Conservation (phyloP, 2,329 filamentous ascomycete species). For the Fusarium longipes region DNA sequence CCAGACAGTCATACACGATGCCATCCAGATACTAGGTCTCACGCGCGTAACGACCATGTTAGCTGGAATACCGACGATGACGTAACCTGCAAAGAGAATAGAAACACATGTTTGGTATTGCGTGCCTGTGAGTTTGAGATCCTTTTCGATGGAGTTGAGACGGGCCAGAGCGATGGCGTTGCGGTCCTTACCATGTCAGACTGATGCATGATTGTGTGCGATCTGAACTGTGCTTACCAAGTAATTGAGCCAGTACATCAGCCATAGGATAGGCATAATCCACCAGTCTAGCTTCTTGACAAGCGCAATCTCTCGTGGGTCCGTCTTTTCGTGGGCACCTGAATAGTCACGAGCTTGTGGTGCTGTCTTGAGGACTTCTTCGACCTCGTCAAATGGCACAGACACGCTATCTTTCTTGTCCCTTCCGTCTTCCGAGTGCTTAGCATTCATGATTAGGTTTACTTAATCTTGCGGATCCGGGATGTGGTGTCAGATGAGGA, state of each 20-base stretch:
- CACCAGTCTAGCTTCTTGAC: constrained; percentile 36
- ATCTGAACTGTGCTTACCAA: constrained; percentile 25
- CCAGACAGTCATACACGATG: constrained; percentile 58
- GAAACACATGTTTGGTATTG: constrained; percentile 48
- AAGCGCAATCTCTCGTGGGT: constrained; percentile 34
- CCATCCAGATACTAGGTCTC: constrained; percentile 55
- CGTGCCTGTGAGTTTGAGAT: constrained; percentile 38
- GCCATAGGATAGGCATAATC: constrained; percentile 50
- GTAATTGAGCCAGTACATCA: constrained; percentile 56
- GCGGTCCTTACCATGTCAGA: constrained; percentile 47
- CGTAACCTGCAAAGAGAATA: constrained; percentile 57
- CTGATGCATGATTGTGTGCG: rapidly evolving
- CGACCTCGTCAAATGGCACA: constrained; percentile 1
- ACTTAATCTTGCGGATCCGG: rapidly evolving
- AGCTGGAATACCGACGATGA: constrained; percentile 55
- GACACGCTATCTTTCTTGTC: background rate
- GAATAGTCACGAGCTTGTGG: constrained; percentile 31
- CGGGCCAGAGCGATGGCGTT: constrained; percentile 60
- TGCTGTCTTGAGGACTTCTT: constrained; percentile 14
- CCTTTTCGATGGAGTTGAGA: constrained; percentile 46
- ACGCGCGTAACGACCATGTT: constrained; percentile 59
- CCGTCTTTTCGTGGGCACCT: constrained; percentile 35
- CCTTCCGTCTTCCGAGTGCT: background rate
- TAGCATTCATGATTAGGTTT: background rate
- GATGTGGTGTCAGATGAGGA: no score